Base-by-base conservation (phyloP, 495 filamentous ascomycete genomes). In the Viridothelium virens region DNA sequence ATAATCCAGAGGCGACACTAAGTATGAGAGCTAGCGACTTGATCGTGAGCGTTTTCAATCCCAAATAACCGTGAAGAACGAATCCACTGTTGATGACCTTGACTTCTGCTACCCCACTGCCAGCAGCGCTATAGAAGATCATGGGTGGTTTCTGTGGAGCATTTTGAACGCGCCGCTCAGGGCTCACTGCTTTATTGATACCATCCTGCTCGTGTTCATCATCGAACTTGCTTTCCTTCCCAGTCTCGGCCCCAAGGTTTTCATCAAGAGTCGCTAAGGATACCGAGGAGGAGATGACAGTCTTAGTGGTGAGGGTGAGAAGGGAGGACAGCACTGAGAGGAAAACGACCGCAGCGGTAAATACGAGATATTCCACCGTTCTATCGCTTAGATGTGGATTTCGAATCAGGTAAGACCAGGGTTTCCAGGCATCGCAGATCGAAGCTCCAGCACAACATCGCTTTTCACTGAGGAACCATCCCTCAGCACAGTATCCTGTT, bases 1-100 rank as follows among this genome's bases (percentile, higher is more conserved):
- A 96, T 48, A 98, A 77, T 3, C 94, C 94, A 18, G 94, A 97
- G 2, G 91, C 87, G 41, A 98, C 91, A 74, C 90, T 94, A 67
- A 97, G 81, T 56, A 97, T 83, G 41, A 98, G 78, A 16, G 86
- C 91, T 53, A 90, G 74, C 0, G 90, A 91, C 76, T 98, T 98
- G 71, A 96, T 82, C 11, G 93, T 76, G 36, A 98, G 83, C 0
- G 94, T 98, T 75, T 87, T 92, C 48, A 95, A 75, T 65, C 94
- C 94, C 47, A 98, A 81, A 76, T 96, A 98, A 0, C 94, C 92
- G 79, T 98, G 94, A 38, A 98, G 81, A 63, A 98, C 92, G 75
- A 97, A 98, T 38, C 94, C 94, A 75, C 93, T 97, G 39, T 96
- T 84, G 70, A 98, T 97, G 67, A 98, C 94, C 65, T 94, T 93